phyloP scores from a whole-genome alignment of 345 rosid species.

The Citrus inodora region DNA sequence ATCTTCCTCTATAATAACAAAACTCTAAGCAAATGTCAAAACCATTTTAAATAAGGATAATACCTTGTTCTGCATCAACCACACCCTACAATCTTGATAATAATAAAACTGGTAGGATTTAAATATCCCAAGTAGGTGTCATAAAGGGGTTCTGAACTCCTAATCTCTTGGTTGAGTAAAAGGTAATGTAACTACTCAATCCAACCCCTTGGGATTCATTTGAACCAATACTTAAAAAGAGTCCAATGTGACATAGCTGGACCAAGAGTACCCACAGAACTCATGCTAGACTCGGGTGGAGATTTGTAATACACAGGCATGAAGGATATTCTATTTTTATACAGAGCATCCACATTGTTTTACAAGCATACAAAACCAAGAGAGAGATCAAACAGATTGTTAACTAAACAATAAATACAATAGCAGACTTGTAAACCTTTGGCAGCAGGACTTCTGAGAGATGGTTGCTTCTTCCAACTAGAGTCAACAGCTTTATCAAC shows the following conservation, averaged over 20 bases:
- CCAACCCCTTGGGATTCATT: neutral
- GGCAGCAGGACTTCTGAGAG: slow-evolving; percentile 44
- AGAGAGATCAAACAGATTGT: no score
- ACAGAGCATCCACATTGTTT: neutral
- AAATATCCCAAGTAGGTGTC: neutral
- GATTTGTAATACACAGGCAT: neutral
- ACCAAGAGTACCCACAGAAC: neutral
- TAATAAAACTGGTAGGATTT: neutral
- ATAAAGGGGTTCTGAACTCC: neutral
- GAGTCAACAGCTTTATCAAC: slow-evolving; percentile 96
- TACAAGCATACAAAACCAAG: neutral
- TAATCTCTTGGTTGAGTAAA: neutral
- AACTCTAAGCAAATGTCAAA: no score
- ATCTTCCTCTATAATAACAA: no score
- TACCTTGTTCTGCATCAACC: no score
- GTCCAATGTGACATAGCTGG: neutral
- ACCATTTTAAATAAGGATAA: no score
- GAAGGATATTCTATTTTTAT: neutral
- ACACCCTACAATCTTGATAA: neutral
- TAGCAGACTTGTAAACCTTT: slow-evolving; percentile 44
- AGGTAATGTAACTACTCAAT: neutral
- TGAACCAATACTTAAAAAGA: neutral
- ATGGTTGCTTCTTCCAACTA: slow-evolving; percentile 70
- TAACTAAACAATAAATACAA: neutral
- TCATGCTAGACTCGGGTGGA: neutral